These are phyloP conservation scores for Leishmania gerbilli DNA, from an alignment of 208 protist genomes.

Conservation along the genomic window DNA sequence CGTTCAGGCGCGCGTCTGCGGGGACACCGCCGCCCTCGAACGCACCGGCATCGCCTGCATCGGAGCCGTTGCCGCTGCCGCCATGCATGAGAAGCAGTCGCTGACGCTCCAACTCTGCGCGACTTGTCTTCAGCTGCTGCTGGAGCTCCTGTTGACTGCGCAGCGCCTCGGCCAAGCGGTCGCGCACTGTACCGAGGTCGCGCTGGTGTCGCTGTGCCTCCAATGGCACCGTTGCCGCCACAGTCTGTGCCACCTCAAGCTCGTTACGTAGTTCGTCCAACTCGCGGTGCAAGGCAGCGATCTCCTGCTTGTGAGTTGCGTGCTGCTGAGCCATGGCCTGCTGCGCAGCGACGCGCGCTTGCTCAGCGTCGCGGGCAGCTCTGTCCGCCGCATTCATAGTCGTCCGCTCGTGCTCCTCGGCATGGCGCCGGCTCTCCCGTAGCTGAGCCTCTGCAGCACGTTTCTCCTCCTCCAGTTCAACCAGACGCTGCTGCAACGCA, in stretches of 20 bases:
- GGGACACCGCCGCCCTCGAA: background rate
- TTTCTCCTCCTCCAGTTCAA: constrained; percentile 28
- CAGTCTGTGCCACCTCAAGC: constrained; percentile 50
- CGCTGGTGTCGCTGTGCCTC: constrained; percentile 43
- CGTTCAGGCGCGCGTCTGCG: constrained; percentile 49
- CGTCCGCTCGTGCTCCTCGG: constrained; percentile 26
- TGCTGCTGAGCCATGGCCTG: constrained; percentile 29
- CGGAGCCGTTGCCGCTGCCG: constrained; percentile 6
- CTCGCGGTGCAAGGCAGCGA: constrained; percentile 25
- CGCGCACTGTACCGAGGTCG: constrained; percentile 45
- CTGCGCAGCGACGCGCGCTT: constrained; percentile 24
- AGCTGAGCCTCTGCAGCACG: constrained; percentile 18
- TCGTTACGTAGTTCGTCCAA: constrained; percentile 35
- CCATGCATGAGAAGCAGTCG: constrained; percentile 22
- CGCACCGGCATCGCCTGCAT: constrained; percentile 4
- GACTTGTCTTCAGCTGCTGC: constrained; percentile 34
- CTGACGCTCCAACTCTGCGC: constrained; percentile 34
- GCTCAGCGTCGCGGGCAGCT: constrained; percentile 32
- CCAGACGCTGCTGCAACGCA: constrained; percentile 24
- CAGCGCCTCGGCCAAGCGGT: constrained; percentile 48
- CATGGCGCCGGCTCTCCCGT: constrained; percentile 12
- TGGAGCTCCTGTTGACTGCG: constrained; percentile 33
- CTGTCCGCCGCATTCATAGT: constrained; percentile 29
- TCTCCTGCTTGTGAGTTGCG: constrained; percentile 28
- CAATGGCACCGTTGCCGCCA: constrained; percentile 53